Evolutionary conservation across 129 eudicot genomes (phyloP).

Genomic region (Arctium lappa): DNA sequence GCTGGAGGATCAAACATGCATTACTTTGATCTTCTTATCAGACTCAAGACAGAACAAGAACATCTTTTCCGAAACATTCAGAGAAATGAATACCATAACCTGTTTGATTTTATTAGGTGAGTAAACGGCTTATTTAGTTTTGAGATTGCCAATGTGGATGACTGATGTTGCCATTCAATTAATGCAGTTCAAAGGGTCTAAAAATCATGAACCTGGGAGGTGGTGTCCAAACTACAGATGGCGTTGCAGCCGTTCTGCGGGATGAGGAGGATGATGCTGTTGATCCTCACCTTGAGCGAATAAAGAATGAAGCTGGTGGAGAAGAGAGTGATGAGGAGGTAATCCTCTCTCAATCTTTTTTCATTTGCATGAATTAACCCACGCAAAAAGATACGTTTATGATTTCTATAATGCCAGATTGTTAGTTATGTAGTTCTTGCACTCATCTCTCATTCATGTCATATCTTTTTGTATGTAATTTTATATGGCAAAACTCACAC

Average conservation of each 20-base stretch:
- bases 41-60: constrained; percentile 90
- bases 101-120: constrained; percentile 76
- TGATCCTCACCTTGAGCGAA: constrained; percentile 90
- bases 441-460: neutral
- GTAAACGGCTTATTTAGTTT: constrained; percentile 19
- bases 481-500: neutral
- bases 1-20: constrained; percentile 99
- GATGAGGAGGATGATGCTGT: constrained; percentile 74
- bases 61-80: constrained; percentile 96
- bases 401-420: neutral
- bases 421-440: neutral
- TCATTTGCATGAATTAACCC: neutral
- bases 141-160: neutral
- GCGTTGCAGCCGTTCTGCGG: constrained; percentile 67
- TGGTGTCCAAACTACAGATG: constrained; percentile 54
- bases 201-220: constrained; percentile 84
- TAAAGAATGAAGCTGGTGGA: constrained; percentile 69
- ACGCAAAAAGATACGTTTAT: neutral
- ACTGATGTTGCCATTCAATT: neutral
- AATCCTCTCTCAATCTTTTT: neutral
- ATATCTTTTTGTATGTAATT: neutral
- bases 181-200: constrained; percentile 73
- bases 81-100: constrained; percentile 89
- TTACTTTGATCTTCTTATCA: constrained; percentile 84
- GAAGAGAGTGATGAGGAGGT: constrained; percentile 96